Evolutionary conservation across 805 yeast species (phyloP), one percentile per base, ranked within the genome.

Genomic region (Yamadazyma sp.): DNA sequence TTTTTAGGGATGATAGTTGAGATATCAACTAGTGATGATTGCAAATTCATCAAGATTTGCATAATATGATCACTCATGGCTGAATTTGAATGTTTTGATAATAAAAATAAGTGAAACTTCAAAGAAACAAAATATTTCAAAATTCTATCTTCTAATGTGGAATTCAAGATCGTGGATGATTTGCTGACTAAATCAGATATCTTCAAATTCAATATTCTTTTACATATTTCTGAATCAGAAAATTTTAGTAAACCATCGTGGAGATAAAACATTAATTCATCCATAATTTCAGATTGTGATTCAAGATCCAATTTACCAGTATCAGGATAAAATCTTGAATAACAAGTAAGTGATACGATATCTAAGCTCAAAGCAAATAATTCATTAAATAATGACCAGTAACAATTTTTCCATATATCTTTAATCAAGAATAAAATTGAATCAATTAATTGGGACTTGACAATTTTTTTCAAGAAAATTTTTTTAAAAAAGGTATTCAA

Each of bases 121-220:
- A 65, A 17, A 0, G 69, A 56, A 6, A 52, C 40, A 2, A 59
- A 21, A 30, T 47, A 55, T 4, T 54, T 27, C 3, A 49, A 36
- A 3, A 62, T 48, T 37, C 55, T 61, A 4, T 60, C 66, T 4
- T 64, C 70, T 23, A 57, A 64, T 2, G 59, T 36, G 3, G 68
- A 55, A 2, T 45, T 37, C 21, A 64, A 33, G 0, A 56, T 41
- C 2, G 52, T 26, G 2, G 56, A 38, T 18, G 62, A 31, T 35
- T 61, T 64, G 18, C 42, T 38, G 9, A 44, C 42, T 16, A 63
- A 41, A 33, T 59, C 58, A 13, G 47, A 44, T 2, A 62, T 42
- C 35, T 65, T 65, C 5, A n/a, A 7, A 2, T 18, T 18, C 8
- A 41, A 10, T 7, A 41, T 19, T 29, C 31, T 32, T 4, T 6